Evolutionary conservation across 108 stramenopile species (phyloP), one percentile per base, ranked within the genome.

Genomic region (Stephanodiscus triporus): DNA sequence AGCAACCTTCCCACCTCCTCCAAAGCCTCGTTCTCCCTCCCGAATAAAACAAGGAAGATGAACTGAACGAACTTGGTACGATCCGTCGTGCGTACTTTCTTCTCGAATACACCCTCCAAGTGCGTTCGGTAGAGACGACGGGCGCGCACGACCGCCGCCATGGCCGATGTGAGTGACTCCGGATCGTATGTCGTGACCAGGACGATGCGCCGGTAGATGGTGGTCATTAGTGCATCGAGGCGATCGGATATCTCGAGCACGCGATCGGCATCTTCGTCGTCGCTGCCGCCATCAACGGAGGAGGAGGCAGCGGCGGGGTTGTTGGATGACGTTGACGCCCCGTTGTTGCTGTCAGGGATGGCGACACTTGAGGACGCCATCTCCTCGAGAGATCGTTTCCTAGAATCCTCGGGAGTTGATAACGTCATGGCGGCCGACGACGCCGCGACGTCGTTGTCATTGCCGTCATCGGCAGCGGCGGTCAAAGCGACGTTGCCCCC

Each of bases 41-140:
- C 96, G 73, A 94, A 96, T 24, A 93, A 63, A 49, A 88, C 85
- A 66, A 99, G 91, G 23, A 97, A 83, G 27, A 90, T 75, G 63
- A 97, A 99, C 67, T 98, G 98, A 5, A 97, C 97, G 84, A 94
- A 98, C 73, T 99, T 99, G 58, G 91, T 94, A 53, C 97, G 88
- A 84, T 97, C 91, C 23, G 98, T 97, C 45, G 89, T 90, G 29
- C 98, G 58, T 17, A 98, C 88, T 34, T 84, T 77, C 30, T 70
- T 84, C 38, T 96, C 95, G 83, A 98, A 96, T 2, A 85, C 77
- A 6, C 45, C 75, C 38, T 76, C 65, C 38, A 82, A 49, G 54
- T 76, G 74, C 13, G 43, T 45, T 30, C 79, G 68, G 48, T 78
- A 65, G 29, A 87, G 80, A 16, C 80, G 27, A 57, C 81, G 40